A percentile compares a stretch with the other conserved stretches of the same genome.
Conservation (phyloP, 2,329 filamentous ascomycete genomes). For the Beauveria scarabaeidicola region DNA sequence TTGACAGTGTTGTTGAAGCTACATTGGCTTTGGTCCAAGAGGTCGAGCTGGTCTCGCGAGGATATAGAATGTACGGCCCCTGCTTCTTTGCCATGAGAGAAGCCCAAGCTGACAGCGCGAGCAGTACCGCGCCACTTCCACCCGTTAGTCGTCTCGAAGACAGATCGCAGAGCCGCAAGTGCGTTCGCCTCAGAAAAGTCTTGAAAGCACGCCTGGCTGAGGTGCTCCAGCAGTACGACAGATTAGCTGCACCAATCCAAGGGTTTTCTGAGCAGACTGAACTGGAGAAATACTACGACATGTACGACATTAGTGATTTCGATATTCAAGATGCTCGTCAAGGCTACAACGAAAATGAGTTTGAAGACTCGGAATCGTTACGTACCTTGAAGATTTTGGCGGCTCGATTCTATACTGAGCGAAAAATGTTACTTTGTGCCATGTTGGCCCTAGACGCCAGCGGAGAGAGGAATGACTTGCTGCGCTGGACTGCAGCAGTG, state of each 20-base stretch:
- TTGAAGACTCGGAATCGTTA: conserved; percentile 69
- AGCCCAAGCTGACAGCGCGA: conserved; percentile 15
- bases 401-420: conserved; percentile 68
- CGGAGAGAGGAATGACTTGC: conserved; percentile 66
- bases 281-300: conserved; percentile 86
- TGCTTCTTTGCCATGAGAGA: background rate
- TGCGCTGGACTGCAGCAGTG: conserved; percentile 69
- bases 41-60: conserved; percentile 88
- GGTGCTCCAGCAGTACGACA: conserved; percentile 62
- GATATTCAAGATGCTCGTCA: conserved; percentile 63
- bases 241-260: conserved; percentile 60
- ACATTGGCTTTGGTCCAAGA: conserved; percentile 81
- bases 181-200: conserved; percentile 68
- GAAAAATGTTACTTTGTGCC: conserved; percentile 83
- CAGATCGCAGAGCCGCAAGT: conserved; percentile 67
- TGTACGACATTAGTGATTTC: conserved; percentile 69
- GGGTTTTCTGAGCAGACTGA: conserved; percentile 70
- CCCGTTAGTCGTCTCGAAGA: conserved; percentile 91
- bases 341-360: conserved; percentile 56
- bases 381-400: conserved; percentile 74
- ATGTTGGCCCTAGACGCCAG: conserved; percentile 78
- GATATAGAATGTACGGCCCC: conserved; percentile 66
- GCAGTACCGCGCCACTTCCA: conserved; percentile 76
- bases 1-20: conserved; percentile 68
- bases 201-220: conserved; percentile 62